phyloP scores from a whole-genome alignment of 2,329 filamentous ascomycete genomes.

The Monosporascus sp. region DNA sequence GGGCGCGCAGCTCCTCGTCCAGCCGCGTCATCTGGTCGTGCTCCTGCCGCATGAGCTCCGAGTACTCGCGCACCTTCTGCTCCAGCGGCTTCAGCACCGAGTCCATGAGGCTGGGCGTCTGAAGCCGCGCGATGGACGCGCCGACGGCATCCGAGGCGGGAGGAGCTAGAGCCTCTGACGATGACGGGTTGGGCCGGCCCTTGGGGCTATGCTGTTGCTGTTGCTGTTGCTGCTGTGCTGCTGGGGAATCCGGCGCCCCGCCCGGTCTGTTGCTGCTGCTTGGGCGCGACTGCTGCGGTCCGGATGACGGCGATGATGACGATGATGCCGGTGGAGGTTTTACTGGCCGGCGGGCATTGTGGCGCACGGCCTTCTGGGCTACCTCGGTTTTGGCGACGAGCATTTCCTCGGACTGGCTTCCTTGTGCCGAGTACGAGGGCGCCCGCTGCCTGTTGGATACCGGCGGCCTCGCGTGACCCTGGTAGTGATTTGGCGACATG shows the following conservation, averaged over 20 bases:
- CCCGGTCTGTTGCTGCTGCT: conserved; percentile 18
- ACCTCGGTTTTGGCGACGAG: conserved; percentile 20
- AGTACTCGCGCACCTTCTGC: conserved; percentile 40
- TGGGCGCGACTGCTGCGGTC: conserved; percentile 16
- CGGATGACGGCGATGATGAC: conserved; percentile 5
- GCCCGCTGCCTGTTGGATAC: conserved; percentile 12
- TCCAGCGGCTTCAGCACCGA: conserved; percentile 41
- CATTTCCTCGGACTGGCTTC: conserved; percentile 26
- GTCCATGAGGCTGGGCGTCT: conserved; percentile 37
- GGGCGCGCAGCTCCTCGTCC: conserved; percentile 36
- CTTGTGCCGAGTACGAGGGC: conserved; percentile 19
- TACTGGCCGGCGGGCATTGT: conserved; percentile 19
- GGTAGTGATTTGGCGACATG: not conserved
- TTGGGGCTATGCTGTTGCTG: not conserved
- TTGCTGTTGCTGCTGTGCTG: conserved; percentile 4
- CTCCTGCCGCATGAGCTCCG: conserved; percentile 35
- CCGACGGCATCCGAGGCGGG: conserved; percentile 10
- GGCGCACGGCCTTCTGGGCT: conserved; percentile 19
- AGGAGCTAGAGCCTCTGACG: not conserved
- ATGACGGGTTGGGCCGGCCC: not conserved
- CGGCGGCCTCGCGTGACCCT: not conserved
- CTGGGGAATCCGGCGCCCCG: conserved; percentile 14
- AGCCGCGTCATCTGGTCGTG: conserved; percentile 36
- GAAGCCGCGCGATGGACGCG: conserved; percentile 34
- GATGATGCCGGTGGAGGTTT: conserved; percentile 1